phyloP scores from a whole-genome alignment of 768 basidiomycete species.

The Cyclocybe aegerita region DNA sequence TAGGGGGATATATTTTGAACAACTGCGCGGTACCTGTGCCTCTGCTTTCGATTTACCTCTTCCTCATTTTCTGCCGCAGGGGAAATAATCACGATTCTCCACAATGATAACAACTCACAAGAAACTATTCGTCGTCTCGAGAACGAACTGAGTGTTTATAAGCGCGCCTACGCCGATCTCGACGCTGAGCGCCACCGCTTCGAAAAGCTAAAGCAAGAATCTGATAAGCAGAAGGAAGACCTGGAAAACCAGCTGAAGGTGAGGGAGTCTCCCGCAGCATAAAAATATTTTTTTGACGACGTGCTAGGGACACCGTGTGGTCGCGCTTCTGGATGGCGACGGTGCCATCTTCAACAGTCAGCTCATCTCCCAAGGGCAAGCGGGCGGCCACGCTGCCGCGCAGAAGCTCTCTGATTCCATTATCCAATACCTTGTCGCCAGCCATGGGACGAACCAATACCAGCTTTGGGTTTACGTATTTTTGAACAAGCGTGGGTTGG shows the following conservation, averaged over 20 bases:
- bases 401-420: conserved; percentile 43
- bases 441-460: conserved; percentile 37
- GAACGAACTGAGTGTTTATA: conserved; percentile 41
- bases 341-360: conserved; percentile 57
- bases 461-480: conserved; percentile 66
- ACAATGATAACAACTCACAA: conserved; percentile 27
- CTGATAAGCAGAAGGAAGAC: conserved; percentile 35
- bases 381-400: conserved; percentile 59
- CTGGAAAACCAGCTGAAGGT: conserved; percentile 44
- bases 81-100: conserved; percentile 36
- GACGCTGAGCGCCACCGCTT: conserved; percentile 33
- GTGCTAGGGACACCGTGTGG: conserved; percentile 40
- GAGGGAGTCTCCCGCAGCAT: not conserved
- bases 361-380: conserved; percentile 52
- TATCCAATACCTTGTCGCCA: conserved; percentile 31
- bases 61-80: conserved; percentile 22
- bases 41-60: not conserved
- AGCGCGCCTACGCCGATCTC: conserved; percentile 38
- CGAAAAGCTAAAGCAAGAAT: conserved; percentile 32
- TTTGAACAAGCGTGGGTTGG: conserved; percentile 60
- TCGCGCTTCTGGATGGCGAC: conserved; percentile 68
- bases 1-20: conserved; percentile 32
- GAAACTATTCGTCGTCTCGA: conserved; percentile 36
- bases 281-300: not conserved
- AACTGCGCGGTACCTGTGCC: conserved; percentile 33